phyloP scores from a whole-genome alignment of 345 rosid genomes.

The Salix udensis region DNA sequence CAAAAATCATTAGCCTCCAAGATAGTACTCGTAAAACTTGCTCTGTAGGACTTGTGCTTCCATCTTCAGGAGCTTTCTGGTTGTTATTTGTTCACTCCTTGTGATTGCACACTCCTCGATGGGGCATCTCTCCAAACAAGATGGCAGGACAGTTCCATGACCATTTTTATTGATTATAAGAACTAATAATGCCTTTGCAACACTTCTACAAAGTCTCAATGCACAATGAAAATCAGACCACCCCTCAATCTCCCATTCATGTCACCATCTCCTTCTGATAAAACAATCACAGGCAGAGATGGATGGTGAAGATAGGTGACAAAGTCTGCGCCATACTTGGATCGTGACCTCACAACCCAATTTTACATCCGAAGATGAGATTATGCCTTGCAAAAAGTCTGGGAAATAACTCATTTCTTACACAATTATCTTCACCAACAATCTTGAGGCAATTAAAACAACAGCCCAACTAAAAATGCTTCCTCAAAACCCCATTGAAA shows the following conservation, averaged over 20 bases:
- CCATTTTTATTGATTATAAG: conserved; percentile 41
- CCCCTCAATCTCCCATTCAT: conserved; percentile 39
- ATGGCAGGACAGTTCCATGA: conserved; percentile 28
- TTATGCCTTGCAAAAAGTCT: conserved; percentile 54
- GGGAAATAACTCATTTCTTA: conserved; percentile 46
- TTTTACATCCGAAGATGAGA: conserved; percentile 63
- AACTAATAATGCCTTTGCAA: conserved; percentile 63
- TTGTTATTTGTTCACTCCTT: conserved; percentile 36
- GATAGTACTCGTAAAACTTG: too few species aligned
- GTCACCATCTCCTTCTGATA: conserved; percentile 35
- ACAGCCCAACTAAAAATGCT: conserved; percentile 57
- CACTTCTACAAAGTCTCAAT: conserved; percentile 68
- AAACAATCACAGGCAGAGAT: conserved; percentile 56
- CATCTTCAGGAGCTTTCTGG: too few species aligned
- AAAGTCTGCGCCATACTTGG: conserved; percentile 70
- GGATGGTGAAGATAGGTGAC: conserved; percentile 83
- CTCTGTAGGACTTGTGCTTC: too few species aligned
- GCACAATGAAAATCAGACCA: conserved; percentile 75
- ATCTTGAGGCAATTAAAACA: conserved; percentile 60
- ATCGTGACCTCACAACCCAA: conserved; percentile 72
- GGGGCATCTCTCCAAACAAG: conserved; percentile 39
- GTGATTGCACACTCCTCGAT: conserved; percentile 53
- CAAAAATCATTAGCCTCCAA: too few species aligned
- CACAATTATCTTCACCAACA: conserved; percentile 26
- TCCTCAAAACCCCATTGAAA: conserved; percentile 70